These are phyloP conservation scores for Pseudoneurospora amorphoporcata DNA, from an alignment of 495 filamentous ascomycete genomes.

Conservation along the genomic window DNA sequence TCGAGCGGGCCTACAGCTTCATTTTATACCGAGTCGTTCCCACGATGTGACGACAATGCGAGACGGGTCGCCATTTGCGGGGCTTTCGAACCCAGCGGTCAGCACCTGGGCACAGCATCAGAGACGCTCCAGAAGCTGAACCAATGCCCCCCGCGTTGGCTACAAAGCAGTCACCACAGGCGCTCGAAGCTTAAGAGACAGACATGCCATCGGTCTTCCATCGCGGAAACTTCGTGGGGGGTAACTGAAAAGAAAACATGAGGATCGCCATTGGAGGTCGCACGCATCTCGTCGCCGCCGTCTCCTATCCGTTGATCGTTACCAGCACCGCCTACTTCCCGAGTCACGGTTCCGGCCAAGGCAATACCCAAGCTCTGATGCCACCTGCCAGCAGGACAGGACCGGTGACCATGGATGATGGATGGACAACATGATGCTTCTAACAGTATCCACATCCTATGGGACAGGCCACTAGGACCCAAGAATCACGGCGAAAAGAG, in stretches of 20 bases:
- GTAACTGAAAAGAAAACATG: not conserved
- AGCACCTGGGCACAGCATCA: not conserved
- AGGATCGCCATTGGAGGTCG: not conserved
- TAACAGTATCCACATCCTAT: not conserved
- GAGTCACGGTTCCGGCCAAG: not conserved
- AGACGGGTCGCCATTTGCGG: not conserved
- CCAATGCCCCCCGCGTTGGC: not conserved
- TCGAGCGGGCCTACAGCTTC: not conserved
- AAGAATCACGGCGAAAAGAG: not conserved
- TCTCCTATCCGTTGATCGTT: not conserved
- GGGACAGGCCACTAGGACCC: not conserved
- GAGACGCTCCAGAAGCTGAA: not conserved
- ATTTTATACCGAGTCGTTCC: not conserved
- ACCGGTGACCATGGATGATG: not conserved
- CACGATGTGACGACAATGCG: not conserved
- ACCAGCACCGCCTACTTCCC: not conserved
- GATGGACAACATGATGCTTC: not conserved
- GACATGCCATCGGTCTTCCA: not conserved
- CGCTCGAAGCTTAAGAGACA: not conserved
- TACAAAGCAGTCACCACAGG: not conserved
- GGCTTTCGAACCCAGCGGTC: not conserved
- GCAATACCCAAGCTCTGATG: not conserved
- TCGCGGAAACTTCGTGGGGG: not conserved
- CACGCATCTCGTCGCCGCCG: not conserved
- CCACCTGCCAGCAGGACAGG: not conserved